Evolutionary conservation across 106 monocot species (phyloP).

Genomic region (Allium fistulosum): DNA sequence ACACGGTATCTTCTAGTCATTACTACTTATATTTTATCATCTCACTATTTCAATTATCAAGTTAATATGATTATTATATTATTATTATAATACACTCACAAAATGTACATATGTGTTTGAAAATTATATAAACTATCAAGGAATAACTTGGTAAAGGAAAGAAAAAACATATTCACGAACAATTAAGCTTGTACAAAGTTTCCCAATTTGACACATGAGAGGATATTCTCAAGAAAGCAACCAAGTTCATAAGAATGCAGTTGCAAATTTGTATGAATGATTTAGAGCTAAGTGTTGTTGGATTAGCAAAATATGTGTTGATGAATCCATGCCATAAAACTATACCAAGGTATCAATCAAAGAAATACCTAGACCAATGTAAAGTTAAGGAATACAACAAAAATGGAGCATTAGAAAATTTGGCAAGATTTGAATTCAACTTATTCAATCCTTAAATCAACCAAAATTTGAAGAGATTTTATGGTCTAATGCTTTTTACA

Average conservation of each 20-base stretch:
- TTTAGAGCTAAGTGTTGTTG: conserved; percentile 8
- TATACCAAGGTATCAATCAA: too few relatives aligned
- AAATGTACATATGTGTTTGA: conserved; percentile 14
- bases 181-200: conserved; percentile 40
- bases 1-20: neutral
- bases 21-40: too few relatives aligned
- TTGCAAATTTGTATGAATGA: conserved; percentile 3
- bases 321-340: conserved; percentile 26
- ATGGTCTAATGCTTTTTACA: conserved; percentile 12
- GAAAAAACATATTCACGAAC: conserved; percentile 20
- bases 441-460: conserved; percentile 19
- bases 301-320: conserved; percentile 15
- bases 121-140: conserved; percentile 16
- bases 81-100: too few relatives aligned
- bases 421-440: conserved; percentile 32
- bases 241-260: conserved; percentile 23
- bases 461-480: conserved; percentile 16
- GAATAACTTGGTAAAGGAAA: conserved; percentile 12
- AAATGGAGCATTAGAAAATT: conserved; percentile 9
- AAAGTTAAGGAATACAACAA: neutral
- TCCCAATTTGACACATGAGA: conserved; percentile 32
- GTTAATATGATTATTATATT: too few relatives aligned
- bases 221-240: conserved; percentile 22
- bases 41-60: too few relatives aligned
- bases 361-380: conserved; percentile 8